Evolutionary conservation across 768 basidiomycete species (phyloP), one percentile per base, ranked within the genome.

Genomic region (Lentinula edodes): DNA sequence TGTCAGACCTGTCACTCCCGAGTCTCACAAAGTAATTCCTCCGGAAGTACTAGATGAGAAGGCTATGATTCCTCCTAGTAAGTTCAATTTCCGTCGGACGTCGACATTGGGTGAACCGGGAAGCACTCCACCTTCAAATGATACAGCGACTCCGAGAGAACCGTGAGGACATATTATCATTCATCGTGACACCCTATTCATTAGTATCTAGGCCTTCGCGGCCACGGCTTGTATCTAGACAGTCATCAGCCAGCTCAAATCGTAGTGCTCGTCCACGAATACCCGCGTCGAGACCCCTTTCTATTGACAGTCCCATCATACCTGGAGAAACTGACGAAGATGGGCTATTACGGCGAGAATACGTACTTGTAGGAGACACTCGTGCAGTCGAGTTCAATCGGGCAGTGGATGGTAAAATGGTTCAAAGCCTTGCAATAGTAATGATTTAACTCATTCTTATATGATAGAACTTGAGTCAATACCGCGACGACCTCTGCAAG

Each of bases 281-380:
- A 15, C 38, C 53, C 18, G n/a, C 46, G 18, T 61, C 45, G 10
- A 32, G 56, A 62, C 61, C 82, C 2, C 76, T 80, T 13, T 79
- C 80, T 8, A 80, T 84, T 0, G 83, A 86, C 43, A 85, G 81
- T 1, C 91, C 90, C 0, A 72, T 83, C 61, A 91, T 91, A 56
- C 90, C 90, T 10, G 91, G 91, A 3, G 90, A 93, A 71, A 89
- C 87, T 0, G 91, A 92, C 68, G 90, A 93, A 69, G 90, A 92
- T 68, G 89, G 89, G 0, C 76, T 87, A 54, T 78, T 93, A 53
- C 81, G 89, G 57, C 82, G 86, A 64, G 96, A 98, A 68, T 99
- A 99, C 67, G 96, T 98, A 0, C 83, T 99, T 0, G 91, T 98
- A 1, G 95, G 90, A 46, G 94, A 99, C 72, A 85, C 83, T 58